phyloP scores from a whole-genome alignment of 371 early-diverging fungal species.

The Rhizopus stolonifer region DNA sequence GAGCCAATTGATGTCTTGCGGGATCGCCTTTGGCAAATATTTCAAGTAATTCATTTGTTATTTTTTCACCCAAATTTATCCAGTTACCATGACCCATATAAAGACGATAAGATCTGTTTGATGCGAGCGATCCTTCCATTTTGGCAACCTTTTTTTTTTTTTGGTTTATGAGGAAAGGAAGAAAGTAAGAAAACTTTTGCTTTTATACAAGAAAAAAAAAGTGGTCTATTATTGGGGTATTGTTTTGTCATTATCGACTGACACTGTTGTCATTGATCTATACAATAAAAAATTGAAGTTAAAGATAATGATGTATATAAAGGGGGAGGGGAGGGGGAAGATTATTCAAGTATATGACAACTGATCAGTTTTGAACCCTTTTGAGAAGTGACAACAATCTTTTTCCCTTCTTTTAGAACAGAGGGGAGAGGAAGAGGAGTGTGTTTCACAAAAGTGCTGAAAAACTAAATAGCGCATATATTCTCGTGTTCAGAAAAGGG shows the following conservation, averaged over 20 bases:
- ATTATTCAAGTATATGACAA: constrained; percentile 1
- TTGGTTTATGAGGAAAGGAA: neutral
- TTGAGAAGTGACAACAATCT: constrained; percentile 17
- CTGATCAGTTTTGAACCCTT: neutral
- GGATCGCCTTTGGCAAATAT: constrained; percentile 36
- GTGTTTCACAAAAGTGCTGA: neutral
- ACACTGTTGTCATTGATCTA: constrained; percentile 12
- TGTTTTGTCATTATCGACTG: too few species aligned
- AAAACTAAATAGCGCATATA: constrained; percentile 15
- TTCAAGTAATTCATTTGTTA: constrained; percentile 32
- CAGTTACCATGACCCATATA: constrained; percentile 51
- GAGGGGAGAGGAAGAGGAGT: neutral
- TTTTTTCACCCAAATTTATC: constrained; percentile 32
- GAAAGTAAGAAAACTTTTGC: neutral
- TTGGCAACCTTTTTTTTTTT: constrained; percentile 3
- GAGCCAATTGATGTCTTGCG: constrained; percentile 35
- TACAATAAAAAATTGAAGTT: too few species aligned
- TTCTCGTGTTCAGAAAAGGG: constrained; percentile 16
- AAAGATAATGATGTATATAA: too few species aligned
- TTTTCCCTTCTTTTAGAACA: neutral
- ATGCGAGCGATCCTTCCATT: neutral
- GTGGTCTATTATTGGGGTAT: constrained; percentile 3
- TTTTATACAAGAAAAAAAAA: constrained; percentile 8
- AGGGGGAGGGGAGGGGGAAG: neutral
- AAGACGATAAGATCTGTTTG: constrained; percentile 26